Evolutionary conservation across 2,329 filamentous ascomycete genomes (phyloP).

Genomic region (Penicillium olsonii): DNA sequence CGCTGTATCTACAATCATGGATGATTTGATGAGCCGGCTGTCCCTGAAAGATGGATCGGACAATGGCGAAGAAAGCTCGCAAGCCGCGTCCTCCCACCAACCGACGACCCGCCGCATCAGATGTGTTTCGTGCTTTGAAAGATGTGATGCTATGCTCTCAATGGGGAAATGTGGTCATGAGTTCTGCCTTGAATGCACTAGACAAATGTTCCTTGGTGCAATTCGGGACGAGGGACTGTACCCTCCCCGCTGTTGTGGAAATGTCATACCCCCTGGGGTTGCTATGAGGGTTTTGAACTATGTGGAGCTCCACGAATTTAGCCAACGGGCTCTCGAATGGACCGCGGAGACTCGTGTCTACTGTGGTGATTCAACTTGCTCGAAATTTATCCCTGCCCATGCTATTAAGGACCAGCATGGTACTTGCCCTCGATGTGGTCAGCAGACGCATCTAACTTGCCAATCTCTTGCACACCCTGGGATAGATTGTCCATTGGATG

Average conservation of each 20-base stretch:
- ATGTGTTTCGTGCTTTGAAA: constrained; percentile 9
- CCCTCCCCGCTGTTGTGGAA: constrained; percentile 19
- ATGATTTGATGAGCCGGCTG: constrained; percentile 7
- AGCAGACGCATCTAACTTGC: constrained; percentile 18
- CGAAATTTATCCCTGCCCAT: constrained; percentile 20
- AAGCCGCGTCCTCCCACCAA: not conserved
- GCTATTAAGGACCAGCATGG: constrained; percentile 11
- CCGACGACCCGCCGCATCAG: not conserved
- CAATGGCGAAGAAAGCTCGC: constrained; percentile 2
- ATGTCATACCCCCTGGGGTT: constrained; percentile 5
- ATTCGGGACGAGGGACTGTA: constrained; percentile 20
- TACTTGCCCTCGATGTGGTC: constrained; percentile 13
- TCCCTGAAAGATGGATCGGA: not conserved
- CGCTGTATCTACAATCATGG: constrained; percentile 2
- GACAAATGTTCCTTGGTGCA: constrained; percentile 15
- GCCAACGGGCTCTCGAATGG: constrained; percentile 16
- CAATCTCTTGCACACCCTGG: constrained; percentile 16
- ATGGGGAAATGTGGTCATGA: not conserved
- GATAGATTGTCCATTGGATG: constrained; percentile 19
- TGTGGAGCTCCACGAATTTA: constrained; percentile 12
- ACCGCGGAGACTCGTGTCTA: constrained; percentile 17
- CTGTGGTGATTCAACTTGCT: constrained; percentile 21
- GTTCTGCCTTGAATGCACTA: constrained; percentile 7
- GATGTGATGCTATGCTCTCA: not conserved
- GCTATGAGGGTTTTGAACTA: constrained; percentile 8